These are phyloP conservation scores for Sextonia rubra DNA, from an alignment of 164 flowering plant species.

Conservation along the genomic window DNA sequence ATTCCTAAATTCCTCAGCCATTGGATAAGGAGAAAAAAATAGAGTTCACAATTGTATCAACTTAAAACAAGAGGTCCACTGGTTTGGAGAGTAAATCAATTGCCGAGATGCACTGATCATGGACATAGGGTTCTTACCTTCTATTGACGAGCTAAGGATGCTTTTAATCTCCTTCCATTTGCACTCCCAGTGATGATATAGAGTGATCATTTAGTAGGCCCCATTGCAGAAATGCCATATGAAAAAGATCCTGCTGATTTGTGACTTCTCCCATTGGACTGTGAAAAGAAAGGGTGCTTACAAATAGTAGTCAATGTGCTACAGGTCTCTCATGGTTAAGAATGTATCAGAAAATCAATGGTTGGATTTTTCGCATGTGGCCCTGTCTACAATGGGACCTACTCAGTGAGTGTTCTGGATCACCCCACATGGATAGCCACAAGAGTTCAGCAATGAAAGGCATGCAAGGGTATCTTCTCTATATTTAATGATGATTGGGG, in stretches of 20 bases:
- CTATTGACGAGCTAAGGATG: too few relatives aligned
- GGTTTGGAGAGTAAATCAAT: too few relatives aligned
- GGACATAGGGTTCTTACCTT: too few relatives aligned
- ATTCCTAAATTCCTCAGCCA: too few relatives aligned
- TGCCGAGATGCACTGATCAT: too few relatives aligned
- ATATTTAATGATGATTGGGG: too few relatives aligned
- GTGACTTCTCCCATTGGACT: not conserved
- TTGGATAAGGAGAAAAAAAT: too few relatives aligned
- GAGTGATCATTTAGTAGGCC: not conserved
- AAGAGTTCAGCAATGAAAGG: too few relatives aligned
- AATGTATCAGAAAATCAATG: not conserved
- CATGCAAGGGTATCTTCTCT: too few relatives aligned
- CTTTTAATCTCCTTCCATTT: not conserved
- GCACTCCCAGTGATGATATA: not conserved
- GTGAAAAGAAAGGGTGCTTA: not conserved
- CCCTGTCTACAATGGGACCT: not conserved
- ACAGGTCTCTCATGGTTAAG: not conserved
- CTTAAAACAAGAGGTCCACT: too few relatives aligned
- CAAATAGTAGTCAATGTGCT: not conserved
- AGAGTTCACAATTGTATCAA: too few relatives aligned
- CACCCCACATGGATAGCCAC: not conserved
- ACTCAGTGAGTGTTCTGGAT: not conserved
- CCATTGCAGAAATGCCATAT: not conserved
- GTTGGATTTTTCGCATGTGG: not conserved
- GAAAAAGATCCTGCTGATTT: not conserved